These are phyloP conservation scores for Coemansia sp. DNA, from an alignment of 192 early-diverging fungal genomes.

Conservation along the genomic window DNA sequence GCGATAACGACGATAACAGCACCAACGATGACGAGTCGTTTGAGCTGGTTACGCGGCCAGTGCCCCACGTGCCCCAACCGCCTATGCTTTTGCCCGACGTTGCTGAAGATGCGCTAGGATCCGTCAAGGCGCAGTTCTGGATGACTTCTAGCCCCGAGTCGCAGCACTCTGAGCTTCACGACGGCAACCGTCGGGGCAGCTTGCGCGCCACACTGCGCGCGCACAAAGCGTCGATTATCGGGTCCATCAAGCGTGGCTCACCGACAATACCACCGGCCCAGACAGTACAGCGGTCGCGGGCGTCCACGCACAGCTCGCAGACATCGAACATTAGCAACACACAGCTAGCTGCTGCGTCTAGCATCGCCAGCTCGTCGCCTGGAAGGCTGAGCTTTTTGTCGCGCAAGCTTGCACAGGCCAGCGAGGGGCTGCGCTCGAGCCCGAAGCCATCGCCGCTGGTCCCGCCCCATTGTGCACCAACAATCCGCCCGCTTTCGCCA, in stretches of 20 bases:
- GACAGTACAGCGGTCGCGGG: background rate
- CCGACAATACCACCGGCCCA: constrained; percentile 9
- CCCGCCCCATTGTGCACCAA: constrained; percentile 8
- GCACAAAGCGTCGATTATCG: constrained; percentile 37
- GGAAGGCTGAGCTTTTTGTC: constrained; percentile 10
- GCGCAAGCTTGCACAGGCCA: constrained; percentile 4
- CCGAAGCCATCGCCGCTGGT: constrained; percentile 2
- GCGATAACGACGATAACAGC: background rate
- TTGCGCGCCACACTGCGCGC: constrained; percentile 32
- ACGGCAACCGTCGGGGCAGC: constrained; percentile 22
- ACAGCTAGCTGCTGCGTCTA: background rate
- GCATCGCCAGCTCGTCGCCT: constrained; percentile 2
- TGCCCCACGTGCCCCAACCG: background rate
- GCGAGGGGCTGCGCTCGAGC: background rate
- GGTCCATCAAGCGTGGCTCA: constrained; percentile 33
- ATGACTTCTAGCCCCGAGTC: constrained; percentile 42
- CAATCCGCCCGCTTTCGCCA: constrained; percentile 37
- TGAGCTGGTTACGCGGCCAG: constrained; percentile 19
- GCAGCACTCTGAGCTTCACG: constrained; percentile 17
- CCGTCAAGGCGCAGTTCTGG: constrained; percentile 42
- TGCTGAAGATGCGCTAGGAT: background rate
- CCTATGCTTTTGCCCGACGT: background rate
- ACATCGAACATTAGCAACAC: background rate
- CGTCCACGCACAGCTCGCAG: constrained; percentile 1
- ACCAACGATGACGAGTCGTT: constrained; percentile 12